Evolutionary conservation across 768 basidiomycete species (phyloP), one percentile per base, ranked within the genome.

Genomic region (Mycena galopus): DNA sequence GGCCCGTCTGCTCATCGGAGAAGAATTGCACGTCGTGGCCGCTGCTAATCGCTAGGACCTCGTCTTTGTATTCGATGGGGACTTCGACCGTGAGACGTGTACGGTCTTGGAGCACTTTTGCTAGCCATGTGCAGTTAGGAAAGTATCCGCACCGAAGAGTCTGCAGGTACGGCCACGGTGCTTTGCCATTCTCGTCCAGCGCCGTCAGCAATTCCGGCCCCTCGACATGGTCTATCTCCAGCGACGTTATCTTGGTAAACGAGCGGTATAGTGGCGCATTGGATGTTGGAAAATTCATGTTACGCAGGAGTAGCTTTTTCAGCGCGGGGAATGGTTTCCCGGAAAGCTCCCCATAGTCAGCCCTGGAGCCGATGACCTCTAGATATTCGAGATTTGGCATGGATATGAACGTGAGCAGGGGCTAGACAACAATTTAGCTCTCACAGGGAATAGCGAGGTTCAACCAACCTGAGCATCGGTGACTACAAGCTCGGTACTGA

Each of bases 331-430:
- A 69, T 4, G 42, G 17, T 33, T 72, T 72, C 25, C 74, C 67
- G 9, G 74, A 69, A 21, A 75, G 56, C 21, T 72, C 71, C 8
- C 74, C 74, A 39, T 63, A 72, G n/a, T 75, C 74, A n/a, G 35
- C 62, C 29, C 71, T 69, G n/a, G 67, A 68, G 55, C 74, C 75
- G 2, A 42, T 29, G 12, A 82, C 58, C 59, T 83, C 83, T 1
- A 84, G 77, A 63, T 78, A 79, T 75, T 82, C 78, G 16, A 84
- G 75, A 44, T 83, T 82, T 16, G 76, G 75, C 61, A 76, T 57
- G 19, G 51, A 62, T 16, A 84, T 68, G 29, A 51, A 71, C 4
- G 75, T 53, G 17, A 84, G 68, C 19, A 74, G 60, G 3, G 50
- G 63, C 62, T 77, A 67, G 7, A 57, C 23, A 11, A 47, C 32